phyloP scores from a whole-genome alignment of 768 basidiomycete species.

The Asterophora lycoperdoides region DNA sequence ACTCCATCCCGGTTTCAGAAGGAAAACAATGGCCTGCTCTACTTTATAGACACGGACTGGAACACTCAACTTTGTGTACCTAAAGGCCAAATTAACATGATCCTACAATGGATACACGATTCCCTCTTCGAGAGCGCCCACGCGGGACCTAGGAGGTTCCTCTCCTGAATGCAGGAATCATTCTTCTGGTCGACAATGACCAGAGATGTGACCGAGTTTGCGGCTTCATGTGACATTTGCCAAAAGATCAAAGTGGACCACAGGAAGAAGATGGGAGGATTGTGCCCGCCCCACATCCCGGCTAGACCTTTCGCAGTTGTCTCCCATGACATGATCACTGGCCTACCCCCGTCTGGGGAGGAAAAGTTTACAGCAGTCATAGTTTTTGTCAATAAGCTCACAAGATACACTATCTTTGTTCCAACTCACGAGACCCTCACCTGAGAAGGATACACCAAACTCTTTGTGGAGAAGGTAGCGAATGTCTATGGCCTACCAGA shows the following conservation, averaged over 20 bases:
- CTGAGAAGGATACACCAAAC: not conserved
- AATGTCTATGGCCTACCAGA: not conserved
- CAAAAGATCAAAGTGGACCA: not conserved
- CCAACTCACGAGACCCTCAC: not conserved
- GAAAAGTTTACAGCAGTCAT: not conserved
- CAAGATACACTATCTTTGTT: not conserved
- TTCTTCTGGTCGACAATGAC: not conserved
- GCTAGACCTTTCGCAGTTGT: not conserved
- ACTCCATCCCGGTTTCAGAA: not conserved
- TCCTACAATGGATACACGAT: constrained; percentile 17
- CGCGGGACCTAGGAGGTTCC: constrained; percentile 6
- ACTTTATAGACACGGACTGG: constrained; percentile 20
- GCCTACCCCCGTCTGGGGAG: not conserved
- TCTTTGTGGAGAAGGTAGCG: not conserved
- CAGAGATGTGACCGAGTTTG: not conserved
- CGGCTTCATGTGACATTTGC: not conserved
- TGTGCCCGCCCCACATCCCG: not conserved
- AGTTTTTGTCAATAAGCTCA: not conserved
- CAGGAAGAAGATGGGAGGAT: not conserved
- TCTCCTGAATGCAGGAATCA: constrained; percentile 4
- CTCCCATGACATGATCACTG: not conserved
- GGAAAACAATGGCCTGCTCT: constrained; percentile 3
- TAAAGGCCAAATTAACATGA: not conserved
- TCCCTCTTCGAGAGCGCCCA: constrained; percentile 12
- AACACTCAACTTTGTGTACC: constrained; percentile 17